Percentiles rank a stretch among this genome's conserved stretches.
phyloP scores from a whole-genome alignment of 106 monocot genomes.

The Phalaenopsis aphrodite region DNA sequence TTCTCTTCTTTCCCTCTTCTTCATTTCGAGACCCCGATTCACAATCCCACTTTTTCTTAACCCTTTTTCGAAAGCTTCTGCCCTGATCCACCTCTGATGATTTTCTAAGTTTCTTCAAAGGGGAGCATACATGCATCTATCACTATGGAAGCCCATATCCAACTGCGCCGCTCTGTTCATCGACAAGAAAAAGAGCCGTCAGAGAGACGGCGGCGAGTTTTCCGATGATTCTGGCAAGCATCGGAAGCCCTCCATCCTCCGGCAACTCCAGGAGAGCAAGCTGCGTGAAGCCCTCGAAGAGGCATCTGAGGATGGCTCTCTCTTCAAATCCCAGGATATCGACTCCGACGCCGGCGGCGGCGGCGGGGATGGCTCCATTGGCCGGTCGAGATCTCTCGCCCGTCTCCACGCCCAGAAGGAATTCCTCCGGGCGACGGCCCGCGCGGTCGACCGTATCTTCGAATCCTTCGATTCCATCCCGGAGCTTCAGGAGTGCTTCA shows the following conservation, averaged over 20 bases:
- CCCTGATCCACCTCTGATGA: neutral
- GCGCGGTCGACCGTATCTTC: constrained; percentile 71
- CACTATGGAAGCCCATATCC: constrained; percentile 92
- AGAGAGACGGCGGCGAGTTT: constrained; percentile 13
- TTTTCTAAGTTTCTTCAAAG: neutral
- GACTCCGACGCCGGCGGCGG: constrained; percentile 20
- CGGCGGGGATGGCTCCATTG: constrained; percentile 20
- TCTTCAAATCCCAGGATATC: constrained; percentile 63
- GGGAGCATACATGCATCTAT: constrained; percentile 57
- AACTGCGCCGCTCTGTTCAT: constrained; percentile 48
- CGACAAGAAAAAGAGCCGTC: constrained; percentile 23
- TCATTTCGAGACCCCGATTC: neutral
- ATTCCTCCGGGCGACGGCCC: constrained; percentile 82
- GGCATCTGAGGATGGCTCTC: constrained; percentile 85
- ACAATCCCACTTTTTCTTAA: neutral
- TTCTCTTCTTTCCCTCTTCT: neutral
- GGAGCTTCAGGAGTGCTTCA: constrained; percentile 38
- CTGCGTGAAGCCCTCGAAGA: constrained; percentile 89
- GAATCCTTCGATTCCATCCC: constrained; percentile 41
- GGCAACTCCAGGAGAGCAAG: constrained; percentile 71
- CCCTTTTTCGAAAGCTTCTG: neutral
- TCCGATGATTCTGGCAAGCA: constrained; percentile 14
- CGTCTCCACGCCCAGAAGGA: constrained; percentile 84
- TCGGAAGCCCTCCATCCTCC: constrained; percentile 36
- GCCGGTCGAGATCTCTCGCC: constrained; percentile 76